Conservation (phyloP, 257 asterid species). For the Salvia splendens region DNA sequence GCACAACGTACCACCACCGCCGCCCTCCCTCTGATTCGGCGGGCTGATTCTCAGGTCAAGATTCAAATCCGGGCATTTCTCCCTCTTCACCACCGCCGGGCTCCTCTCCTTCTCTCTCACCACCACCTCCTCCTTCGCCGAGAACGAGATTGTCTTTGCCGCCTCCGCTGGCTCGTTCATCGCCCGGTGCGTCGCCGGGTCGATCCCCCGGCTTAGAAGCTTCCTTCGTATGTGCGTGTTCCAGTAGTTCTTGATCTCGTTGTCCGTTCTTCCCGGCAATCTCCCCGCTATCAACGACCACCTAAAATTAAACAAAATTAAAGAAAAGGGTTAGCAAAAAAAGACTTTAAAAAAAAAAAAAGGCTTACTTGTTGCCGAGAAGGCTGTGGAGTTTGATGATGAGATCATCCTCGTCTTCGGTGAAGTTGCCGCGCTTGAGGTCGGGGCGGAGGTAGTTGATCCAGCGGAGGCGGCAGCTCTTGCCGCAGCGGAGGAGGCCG, state of each 20-base stretch:
- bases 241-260: slow-evolving; percentile 96
- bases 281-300: slow-evolving; percentile 95
- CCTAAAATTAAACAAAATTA: slow-evolving; percentile 31
- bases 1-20: slow-evolving; percentile 40
- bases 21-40: slow-evolving; percentile 37
- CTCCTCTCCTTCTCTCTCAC: slow-evolving; percentile 11
- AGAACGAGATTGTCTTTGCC: slow-evolving; percentile 50
- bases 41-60: slow-evolving; percentile 91
- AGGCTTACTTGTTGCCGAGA: slow-evolving; percentile 82
- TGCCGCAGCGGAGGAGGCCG: slow-evolving; percentile 91
- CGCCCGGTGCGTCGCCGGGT: slow-evolving; percentile 76
- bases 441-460: slow-evolving; percentile 91
- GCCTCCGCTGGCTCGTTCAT: slow-evolving; percentile 42
- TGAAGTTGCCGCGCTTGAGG: slow-evolving; percentile 91
- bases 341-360: too few species aligned
- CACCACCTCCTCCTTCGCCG: slow-evolving; percentile 32
- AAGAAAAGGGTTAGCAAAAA: background rate
- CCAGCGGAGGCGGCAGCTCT: slow-evolving; percentile 95
- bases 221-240: slow-evolving; percentile 87
- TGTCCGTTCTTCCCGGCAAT: slow-evolving; percentile 89
- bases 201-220: slow-evolving; percentile 77
- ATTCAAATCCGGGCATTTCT: slow-evolving; percentile 76
- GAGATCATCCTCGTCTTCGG: slow-evolving; percentile 87
- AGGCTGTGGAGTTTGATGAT: slow-evolving; percentile 91
- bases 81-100: slow-evolving; percentile 31